These are phyloP conservation scores for Inonotus obliquus DNA, from an alignment of 1,284 basidiomycete species.

Conservation along the genomic window DNA sequence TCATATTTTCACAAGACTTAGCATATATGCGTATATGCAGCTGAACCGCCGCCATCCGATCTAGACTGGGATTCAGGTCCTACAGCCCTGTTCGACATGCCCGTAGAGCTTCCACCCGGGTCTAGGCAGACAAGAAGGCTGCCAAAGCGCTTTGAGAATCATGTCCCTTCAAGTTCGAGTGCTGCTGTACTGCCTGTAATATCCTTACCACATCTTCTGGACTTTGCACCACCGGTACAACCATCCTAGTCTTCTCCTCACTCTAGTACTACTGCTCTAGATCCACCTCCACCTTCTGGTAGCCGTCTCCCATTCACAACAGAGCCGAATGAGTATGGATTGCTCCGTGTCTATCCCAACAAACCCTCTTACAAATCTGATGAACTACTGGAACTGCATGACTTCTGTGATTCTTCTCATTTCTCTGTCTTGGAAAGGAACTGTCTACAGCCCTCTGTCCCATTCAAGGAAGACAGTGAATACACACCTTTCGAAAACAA, in stretches of 20 bases:
- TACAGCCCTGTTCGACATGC: background rate
- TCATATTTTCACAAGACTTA: too few relatives aligned
- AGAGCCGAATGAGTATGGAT: background rate
- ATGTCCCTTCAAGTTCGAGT: background rate
- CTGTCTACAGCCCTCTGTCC: background rate
- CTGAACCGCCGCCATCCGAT: background rate
- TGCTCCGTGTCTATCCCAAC: background rate
- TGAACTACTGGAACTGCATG: background rate
- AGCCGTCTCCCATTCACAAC: background rate
- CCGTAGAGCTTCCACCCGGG: background rate
- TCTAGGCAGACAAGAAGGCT: background rate
- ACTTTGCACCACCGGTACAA: background rate
- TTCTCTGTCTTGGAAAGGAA: background rate
- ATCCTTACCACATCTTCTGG: background rate
- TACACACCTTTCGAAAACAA: constrained; percentile 7
- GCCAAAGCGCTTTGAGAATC: background rate
- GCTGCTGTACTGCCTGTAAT: background rate
- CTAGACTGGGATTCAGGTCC: background rate
- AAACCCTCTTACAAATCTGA: background rate
- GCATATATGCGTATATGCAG: too few relatives aligned
- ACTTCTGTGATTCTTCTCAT: background rate
- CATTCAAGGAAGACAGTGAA: background rate
- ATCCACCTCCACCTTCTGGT: background rate
- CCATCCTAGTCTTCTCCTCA: background rate
- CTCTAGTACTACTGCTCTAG: background rate